Evolutionary conservation across 352 stramenopile species (phyloP), one percentile per base, ranked within the genome.

Genomic region (Globisporangium middletonii): DNA sequence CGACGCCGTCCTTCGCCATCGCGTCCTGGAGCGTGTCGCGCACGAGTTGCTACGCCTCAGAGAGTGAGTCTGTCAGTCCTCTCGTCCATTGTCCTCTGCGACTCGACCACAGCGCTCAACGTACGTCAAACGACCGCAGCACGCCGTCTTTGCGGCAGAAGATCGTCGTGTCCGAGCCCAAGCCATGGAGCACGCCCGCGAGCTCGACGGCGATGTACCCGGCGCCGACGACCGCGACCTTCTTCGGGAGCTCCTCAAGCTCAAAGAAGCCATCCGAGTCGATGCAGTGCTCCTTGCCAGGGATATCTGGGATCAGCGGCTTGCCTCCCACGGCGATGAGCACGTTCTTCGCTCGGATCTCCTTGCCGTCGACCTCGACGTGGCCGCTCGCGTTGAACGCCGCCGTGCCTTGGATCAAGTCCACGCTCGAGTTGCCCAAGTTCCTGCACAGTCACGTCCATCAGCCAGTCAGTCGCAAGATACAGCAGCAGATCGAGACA

Each of bases 191-290:
- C 19, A 99, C 91, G 38, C 96, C 93, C 4, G 96, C 97, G 16
- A 99, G 69, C 77, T 99, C 97, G 3, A 99, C 93, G 27, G 94
- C 97, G 71, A 99, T 99, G 79, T 99, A 99, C 16, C 97, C 97
- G 6, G 92, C 97, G 46, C 97, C 97, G 9, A 99, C 82, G 7
- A 99, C 94, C 1, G 97, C 93, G 18, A 97, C 94, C 57, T 95
- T 96, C 50, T 89, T 79, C 2, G 97, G 97, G 62, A 92, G 68
- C 23, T 73, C 62, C 62, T 98, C 83, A 38, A 99, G 72, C 45
- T 98, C 87, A 71, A 99, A 99, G 77, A 99, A 99, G 3, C 88
- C 95, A 75, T 99, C 94, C 41, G 79, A 97, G 35, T 90, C 93
- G 65, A 99, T 98, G 66, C 72, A 88, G 59, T 97, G 75, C 65